Evolutionary conservation across 1,139 yeast genomes (phyloP).

Genomic region (Sugiyamaella xylanicola): DNA sequence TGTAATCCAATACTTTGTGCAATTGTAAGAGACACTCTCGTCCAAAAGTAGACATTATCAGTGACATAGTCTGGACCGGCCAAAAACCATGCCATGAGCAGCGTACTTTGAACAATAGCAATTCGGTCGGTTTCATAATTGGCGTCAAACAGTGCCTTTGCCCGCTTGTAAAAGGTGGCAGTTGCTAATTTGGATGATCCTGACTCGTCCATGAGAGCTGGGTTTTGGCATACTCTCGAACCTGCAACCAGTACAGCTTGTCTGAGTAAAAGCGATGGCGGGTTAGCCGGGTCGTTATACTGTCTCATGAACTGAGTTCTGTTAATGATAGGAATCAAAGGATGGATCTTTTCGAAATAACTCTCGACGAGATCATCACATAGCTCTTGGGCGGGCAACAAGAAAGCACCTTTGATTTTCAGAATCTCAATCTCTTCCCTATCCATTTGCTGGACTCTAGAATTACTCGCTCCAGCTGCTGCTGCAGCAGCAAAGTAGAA

Average conservation of each 20-base stretch:
- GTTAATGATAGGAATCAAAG: slow-evolving; percentile 71
- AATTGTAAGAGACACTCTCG: slow-evolving; percentile 67
- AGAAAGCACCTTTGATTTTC: slow-evolving; percentile 70
- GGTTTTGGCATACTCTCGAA: slow-evolving; percentile 61
- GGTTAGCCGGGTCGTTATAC: slow-evolving; percentile 60
- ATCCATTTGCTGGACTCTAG: slow-evolving; percentile 48
- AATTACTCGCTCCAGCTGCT: slow-evolving; percentile 25
- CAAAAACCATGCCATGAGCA: slow-evolving; percentile 70
- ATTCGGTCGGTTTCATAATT: slow-evolving; percentile 74
- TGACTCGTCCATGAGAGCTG: slow-evolving; percentile 56
- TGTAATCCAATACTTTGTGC: slow-evolving; percentile 85
- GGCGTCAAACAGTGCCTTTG: slow-evolving; percentile 74
- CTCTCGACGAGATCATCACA: slow-evolving; percentile 63
- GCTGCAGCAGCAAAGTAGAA: slow-evolving; percentile 37
- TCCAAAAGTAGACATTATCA: slow-evolving; percentile 77
- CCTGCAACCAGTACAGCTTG: slow-evolving; percentile 75
- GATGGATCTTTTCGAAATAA: slow-evolving; percentile 69
- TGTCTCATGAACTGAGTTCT: slow-evolving; percentile 60
- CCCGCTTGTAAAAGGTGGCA: slow-evolving; percentile 71
- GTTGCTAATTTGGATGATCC: slow-evolving; percentile 63
- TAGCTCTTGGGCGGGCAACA: slow-evolving; percentile 62
- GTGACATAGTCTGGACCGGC: slow-evolving; percentile 80
- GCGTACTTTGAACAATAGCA: slow-evolving; percentile 64
- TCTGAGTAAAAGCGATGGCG: slow-evolving; percentile 67
- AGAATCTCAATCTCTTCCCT: slow-evolving; percentile 69